Percentiles rank a stretch among this genome's conserved stretches.
These are phyloP conservation scores for Neoconidiobolus thromboides DNA, from an alignment of 371 early-diverging fungal species.

Conservation along the genomic window DNA sequence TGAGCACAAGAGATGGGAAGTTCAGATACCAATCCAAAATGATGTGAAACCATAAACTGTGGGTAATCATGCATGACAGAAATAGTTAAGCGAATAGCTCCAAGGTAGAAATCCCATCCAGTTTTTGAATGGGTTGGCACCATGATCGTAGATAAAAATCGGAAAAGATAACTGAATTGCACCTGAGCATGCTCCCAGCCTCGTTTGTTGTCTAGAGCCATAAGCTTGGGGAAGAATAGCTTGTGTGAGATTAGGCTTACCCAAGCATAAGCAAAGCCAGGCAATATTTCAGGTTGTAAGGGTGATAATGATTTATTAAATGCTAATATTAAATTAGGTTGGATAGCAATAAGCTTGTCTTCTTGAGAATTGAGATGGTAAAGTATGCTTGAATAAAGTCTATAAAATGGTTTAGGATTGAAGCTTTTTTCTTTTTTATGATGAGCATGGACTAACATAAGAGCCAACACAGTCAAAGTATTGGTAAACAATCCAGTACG, in stretches of 20 bases:
- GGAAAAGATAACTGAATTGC: constrained; percentile 58
- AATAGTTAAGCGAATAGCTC: constrained; percentile 72
- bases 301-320: constrained; percentile 67
- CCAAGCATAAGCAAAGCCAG: constrained; percentile 96
- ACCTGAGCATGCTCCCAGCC: constrained; percentile 78
- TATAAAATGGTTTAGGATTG: constrained; percentile 81
- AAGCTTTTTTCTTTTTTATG: constrained; percentile 59
- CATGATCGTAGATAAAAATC: constrained; percentile 73
- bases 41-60: constrained; percentile 86
- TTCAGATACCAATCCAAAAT: constrained; percentile 77
- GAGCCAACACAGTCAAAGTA: constrained; percentile 61
- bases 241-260: constrained; percentile 81
- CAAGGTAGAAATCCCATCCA: constrained; percentile 70
- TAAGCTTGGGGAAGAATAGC: constrained; percentile 73
- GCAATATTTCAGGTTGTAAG: constrained; percentile 69
- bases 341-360: constrained; percentile 40
- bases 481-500: constrained; percentile 35
- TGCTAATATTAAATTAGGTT: constrained; percentile 45
- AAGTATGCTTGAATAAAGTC: constrained; percentile 67
- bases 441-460: constrained; percentile 67
- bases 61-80: constrained; percentile 95
- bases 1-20: constrained; percentile 90
- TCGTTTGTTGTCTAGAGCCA: constrained; percentile 50
- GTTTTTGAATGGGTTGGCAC: constrained; percentile 45
- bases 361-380: constrained; percentile 59